Base-by-base conservation (phyloP, 2,329 filamentous ascomycete species). In the Claviceps africana region DNA sequence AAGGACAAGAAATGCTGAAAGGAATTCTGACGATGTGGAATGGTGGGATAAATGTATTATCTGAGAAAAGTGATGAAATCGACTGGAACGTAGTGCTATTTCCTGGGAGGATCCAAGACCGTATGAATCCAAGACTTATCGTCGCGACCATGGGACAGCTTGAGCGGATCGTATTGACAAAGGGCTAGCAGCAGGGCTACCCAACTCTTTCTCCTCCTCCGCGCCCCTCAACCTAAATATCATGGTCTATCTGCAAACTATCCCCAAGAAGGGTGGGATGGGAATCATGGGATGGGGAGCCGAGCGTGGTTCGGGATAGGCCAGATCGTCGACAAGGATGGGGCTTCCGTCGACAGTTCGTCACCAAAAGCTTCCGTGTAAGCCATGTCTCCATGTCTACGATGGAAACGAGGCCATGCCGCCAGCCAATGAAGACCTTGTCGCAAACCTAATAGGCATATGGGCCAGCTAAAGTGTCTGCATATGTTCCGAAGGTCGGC, bases 11-110 rank as follows among this genome's bases (percentile, higher is more conserved):
- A 68, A 70, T 70, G 68, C 59, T 69, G 67, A 59, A 56, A 70
- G 68, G 68, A 70, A 70, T 71, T 55, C 70, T 64, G 62, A 64
- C 61, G 63, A 57, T 61, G 67, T 67, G 67, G 67, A 69, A 68
- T 69, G 65, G 65, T 64, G 64, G 65, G 64, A 67, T 69, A 69
- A 59, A 68, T 67, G 67, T 69, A 69, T 63, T 62, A 61, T 63
- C 59, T 56, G 60, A 60, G 57, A 55, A 60, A 64, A 64, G 60
- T 61, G 59, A 64, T 57, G 60, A 56, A 55, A 53, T 57, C 54
- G 60, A 68, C 67, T 70, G 67, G 67, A 67, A 70, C 65, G 67
- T 57, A 63, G 59, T 56, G 45, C 43, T 43, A 54, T 57, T 55
- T 57, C 57, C 58, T 52, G 54, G 64, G 60, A 62, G 64, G 63